Conservation (phyloP, 1,284 basidiomycete species). For the Ganoderma meredithae region DNA sequence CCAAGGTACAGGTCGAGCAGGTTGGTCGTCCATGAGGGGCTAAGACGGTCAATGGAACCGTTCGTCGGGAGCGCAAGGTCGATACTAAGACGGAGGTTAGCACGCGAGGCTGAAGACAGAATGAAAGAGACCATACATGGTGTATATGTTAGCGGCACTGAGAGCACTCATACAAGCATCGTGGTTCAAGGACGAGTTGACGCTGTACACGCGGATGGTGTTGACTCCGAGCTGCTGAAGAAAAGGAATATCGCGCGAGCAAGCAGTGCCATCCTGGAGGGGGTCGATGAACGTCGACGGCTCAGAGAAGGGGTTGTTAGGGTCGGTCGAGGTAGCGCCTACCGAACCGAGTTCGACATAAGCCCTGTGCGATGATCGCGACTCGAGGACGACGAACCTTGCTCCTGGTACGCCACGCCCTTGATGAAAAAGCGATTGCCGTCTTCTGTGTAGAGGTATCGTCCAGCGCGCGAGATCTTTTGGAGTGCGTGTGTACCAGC, state of each 20-base stretch:
- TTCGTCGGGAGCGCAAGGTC: conserved; percentile 87
- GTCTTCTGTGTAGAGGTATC: conserved; percentile 80
- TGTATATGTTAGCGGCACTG: conserved; percentile 85
- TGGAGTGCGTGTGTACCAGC: conserved; percentile 60
- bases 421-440: conserved; percentile 90
- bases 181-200: conserved; percentile 84
- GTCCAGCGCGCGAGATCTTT: conserved; percentile 68
- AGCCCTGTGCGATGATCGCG: neutral
- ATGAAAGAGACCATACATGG: conserved; percentile 64
- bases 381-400: conserved; percentile 58
- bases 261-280: conserved; percentile 71
- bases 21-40: conserved; percentile 85
- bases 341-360: neutral
- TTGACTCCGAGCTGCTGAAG: conserved; percentile 77
- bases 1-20: conserved; percentile 81
- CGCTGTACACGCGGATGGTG: conserved; percentile 85
- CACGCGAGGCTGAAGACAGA: conserved; percentile 12
- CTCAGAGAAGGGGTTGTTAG: conserved; percentile 81
- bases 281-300: conserved; percentile 82
- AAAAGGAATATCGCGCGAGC: conserved; percentile 82
- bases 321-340: conserved; percentile 43
- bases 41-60: conserved; percentile 82
- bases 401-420: conserved; percentile 90
- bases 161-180: conserved; percentile 86
- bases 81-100: conserved; percentile 57